Percentiles rank a stretch among this genome's conserved stretches.
Conservation (phyloP, 2,329 filamentous ascomycete species). For the Pyrenophora teres region DNA sequence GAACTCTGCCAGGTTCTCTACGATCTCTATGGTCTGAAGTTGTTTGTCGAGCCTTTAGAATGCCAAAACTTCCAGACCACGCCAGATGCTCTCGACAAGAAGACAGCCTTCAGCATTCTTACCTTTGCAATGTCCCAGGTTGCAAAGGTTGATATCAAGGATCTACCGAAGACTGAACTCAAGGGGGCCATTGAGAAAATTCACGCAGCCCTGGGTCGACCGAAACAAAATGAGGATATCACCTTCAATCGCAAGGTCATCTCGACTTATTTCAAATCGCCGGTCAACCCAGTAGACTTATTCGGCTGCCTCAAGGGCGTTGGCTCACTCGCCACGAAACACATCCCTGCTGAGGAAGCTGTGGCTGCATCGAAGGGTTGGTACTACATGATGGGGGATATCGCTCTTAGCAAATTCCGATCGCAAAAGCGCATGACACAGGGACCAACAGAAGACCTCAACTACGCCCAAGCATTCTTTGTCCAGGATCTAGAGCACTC, state of each 20-base stretch:
- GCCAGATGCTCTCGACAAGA: conserved; percentile 75
- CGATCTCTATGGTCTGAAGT: conserved; percentile 47
- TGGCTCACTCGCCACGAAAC: conserved; percentile 53
- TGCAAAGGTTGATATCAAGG: conserved; percentile 83
- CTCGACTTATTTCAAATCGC: conserved; percentile 77
- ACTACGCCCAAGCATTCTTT: conserved; percentile 79
- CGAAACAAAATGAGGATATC: conserved; percentile 78
- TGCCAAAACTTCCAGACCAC: conserved; percentile 72
- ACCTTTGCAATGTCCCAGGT: conserved; percentile 83
- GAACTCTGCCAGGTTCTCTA: conserved; percentile 73
- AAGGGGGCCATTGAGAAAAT: conserved; percentile 91
- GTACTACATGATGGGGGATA: conserved; percentile 90
- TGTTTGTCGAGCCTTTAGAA: conserved; percentile 42
- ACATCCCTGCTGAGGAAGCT: conserved; percentile 67
- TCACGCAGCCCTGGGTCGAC: conserved; percentile 78
- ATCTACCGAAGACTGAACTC: conserved; percentile 87
- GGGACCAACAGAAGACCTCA: conserved; percentile 80
- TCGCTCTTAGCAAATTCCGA: conserved; percentile 85
- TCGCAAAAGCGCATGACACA: conserved; percentile 76
- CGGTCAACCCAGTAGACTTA: conserved; percentile 79
- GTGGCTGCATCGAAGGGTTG: conserved; percentile 79
- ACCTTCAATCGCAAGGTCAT: conserved; percentile 87
- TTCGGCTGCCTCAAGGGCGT: conserved; percentile 81
- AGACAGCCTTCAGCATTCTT: conserved; percentile 78
- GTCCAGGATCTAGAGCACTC: conserved; percentile 82